Evolutionary conservation across 106 monocot genomes (phyloP), one percentile per base, ranked within the genome.

Genomic region (Allium fistulosum): DNA sequence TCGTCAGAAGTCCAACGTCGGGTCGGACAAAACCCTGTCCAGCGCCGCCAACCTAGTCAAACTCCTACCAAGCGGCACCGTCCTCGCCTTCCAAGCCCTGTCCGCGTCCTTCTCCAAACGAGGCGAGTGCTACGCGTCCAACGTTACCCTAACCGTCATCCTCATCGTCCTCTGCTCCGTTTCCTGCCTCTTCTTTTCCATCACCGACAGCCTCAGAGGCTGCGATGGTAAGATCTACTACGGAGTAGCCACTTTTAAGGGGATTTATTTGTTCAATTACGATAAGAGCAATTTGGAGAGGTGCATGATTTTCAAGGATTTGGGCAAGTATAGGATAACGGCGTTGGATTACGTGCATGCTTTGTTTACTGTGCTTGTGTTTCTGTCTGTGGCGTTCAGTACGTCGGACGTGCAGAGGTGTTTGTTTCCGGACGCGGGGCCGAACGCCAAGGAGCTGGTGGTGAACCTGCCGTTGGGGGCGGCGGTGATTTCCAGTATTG

Each of bases 401-500:
- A 81, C 81, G 50, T 26, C 74, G 13, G 65, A 74, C 11, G 56
- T 79, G 9, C 75, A 74, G 65, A 53, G n/a, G 14, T 88, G 88
- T 68, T 69, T 88, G 68, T 88, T 84, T 50, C 74, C 71, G 17
- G 8, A 37, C 0, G 74, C 63, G 0, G 74, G 68, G 10, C 6
- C 46, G 9, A 16, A 81, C 53, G 50, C 64, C 17, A 74, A 58
- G 77, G 71, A 88, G 71, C 47, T 70, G 65, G 69, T 84, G 22
- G 65, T 71, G 62, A 88, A 88, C 59, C 63, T 88, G 27, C 88
- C 88, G 59, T 59, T 88, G 45, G 88, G 88, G 11, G 82, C 69
- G 7, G 88, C 71, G 28, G 76, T 84, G 62, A 9, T 88, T 12
- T 28, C 88, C 11, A 70, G 79, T 61, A 0, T 88, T n/a, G 64